Evolutionary conservation across 805 yeast species (phyloP).

Genomic region (Lachancea sp.): DNA sequence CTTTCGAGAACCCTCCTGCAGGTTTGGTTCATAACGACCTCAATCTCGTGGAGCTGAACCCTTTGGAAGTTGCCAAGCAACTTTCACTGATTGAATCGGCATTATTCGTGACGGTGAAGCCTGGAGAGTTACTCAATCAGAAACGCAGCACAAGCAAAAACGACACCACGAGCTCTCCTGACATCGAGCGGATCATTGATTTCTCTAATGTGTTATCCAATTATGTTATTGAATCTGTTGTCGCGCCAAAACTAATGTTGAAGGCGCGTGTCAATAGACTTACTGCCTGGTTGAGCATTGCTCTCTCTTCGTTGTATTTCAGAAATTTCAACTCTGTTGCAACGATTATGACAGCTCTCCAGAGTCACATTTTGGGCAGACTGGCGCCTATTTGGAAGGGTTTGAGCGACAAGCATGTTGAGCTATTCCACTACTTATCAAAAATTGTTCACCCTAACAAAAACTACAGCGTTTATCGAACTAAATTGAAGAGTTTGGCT

Average conservation of each 20-base stretch:
- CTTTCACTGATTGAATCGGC: slow-evolving; percentile 65
- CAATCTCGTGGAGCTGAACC: slow-evolving; percentile 43
- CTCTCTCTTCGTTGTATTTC: slow-evolving; percentile 63
- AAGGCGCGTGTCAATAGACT: slow-evolving; percentile 49
- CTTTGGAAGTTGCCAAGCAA: slow-evolving; percentile 72
- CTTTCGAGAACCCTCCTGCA: not conserved
- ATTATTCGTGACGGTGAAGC: slow-evolving; percentile 55
- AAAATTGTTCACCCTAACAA: slow-evolving; percentile 69
- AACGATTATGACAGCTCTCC: slow-evolving; percentile 69
- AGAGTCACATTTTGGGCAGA: slow-evolving; percentile 64
- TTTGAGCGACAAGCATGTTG: slow-evolving; percentile 52
- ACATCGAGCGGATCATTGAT: slow-evolving; percentile 51
- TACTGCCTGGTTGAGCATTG: slow-evolving; percentile 68
- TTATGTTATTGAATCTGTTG: slow-evolving; percentile 63
- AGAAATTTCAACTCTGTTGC: slow-evolving; percentile 75
- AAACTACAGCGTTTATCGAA: slow-evolving; percentile 64
- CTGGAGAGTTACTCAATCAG: slow-evolving; percentile 60
- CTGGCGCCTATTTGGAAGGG: slow-evolving; percentile 53
- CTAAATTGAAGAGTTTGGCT: slow-evolving; percentile 47
- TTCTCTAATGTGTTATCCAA: slow-evolving; percentile 69
- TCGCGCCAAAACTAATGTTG: slow-evolving; percentile 43
- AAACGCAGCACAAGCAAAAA: slow-evolving; percentile 57
- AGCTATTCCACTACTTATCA: slow-evolving; percentile 55
- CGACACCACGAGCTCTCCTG: slow-evolving; percentile 53
- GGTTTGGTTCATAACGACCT: slow-evolving; percentile 15